Conservation (phyloP, 108 stramenopile genomes). For the Nitzschia sp. region DNA sequence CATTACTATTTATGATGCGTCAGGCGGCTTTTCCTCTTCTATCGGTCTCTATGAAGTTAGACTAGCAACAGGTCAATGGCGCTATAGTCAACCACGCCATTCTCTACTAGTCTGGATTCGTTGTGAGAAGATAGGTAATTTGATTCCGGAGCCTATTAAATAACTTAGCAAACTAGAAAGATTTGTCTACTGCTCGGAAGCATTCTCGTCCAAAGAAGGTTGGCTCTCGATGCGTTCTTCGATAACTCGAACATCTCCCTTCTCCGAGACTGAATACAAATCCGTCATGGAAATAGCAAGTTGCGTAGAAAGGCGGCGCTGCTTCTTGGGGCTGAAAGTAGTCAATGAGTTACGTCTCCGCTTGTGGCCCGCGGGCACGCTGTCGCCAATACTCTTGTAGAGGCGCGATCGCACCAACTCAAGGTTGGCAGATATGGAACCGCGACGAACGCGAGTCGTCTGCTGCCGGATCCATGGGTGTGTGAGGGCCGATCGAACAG, state of each 20-base stretch:
- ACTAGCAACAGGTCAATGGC: too few relatives aligned
- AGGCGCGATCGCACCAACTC: slow-evolving; percentile 38
- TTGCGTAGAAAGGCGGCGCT: slow-evolving; percentile 8
- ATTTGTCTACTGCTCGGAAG: slow-evolving; percentile 7
- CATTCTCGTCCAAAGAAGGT: slow-evolving; percentile 3
- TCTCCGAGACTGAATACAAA: slow-evolving; percentile 12
- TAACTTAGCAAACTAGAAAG: too few relatives aligned
- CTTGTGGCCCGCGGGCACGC: neutral
- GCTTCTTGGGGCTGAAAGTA: slow-evolving; percentile 19
- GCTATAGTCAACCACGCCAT: too few relatives aligned
- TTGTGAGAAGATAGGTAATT: too few relatives aligned
- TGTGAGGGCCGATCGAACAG: slow-evolving; percentile 58
- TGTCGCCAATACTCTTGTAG: slow-evolving; percentile 11
- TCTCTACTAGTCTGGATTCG: too few relatives aligned
- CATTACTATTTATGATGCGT: too few relatives aligned
- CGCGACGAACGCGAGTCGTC: slow-evolving; percentile 30
- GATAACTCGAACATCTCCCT: slow-evolving; percentile 33
- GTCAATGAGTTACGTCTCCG: slow-evolving; percentile 17
- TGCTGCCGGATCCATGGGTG: slow-evolving; percentile 69
- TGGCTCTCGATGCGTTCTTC: slow-evolving; percentile 36
- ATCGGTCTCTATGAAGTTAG: too few relatives aligned
- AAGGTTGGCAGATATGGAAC: slow-evolving; percentile 38
- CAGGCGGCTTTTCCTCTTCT: too few relatives aligned
- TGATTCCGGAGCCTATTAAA: too few relatives aligned
- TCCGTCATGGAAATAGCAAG: slow-evolving; percentile 28